phyloP scores from a whole-genome alignment of 352 stramenopile genomes.

The Globisporangium nodosum region DNA sequence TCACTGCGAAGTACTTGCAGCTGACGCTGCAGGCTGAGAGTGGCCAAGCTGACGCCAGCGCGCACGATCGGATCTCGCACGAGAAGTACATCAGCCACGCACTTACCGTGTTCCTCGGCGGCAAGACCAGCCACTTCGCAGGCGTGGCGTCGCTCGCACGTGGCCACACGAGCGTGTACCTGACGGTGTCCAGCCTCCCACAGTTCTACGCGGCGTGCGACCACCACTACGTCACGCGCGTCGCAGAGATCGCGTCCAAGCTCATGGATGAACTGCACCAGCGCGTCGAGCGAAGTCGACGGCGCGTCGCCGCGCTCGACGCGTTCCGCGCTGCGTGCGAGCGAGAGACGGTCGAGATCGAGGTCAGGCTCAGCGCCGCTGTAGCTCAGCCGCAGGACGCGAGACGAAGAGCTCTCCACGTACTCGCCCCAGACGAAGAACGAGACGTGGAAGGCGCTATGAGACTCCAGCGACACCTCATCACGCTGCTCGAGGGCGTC shows the following conservation, averaged over 20 bases:
- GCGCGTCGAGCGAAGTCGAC: conserved; percentile 37
- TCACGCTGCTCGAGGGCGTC: conserved; percentile 27
- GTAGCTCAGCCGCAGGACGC: not conserved
- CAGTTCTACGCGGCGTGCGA: conserved; percentile 47
- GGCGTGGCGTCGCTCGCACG: conserved; percentile 21
- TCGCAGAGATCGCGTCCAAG: conserved; percentile 27
- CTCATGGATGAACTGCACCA: conserved; percentile 24
- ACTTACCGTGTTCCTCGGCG: conserved; percentile 30
- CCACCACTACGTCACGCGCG: conserved; percentile 38
- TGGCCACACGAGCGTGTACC: conserved; percentile 23
- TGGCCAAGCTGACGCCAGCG: not conserved
- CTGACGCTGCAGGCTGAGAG: conserved; percentile 4
- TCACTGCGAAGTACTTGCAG: conserved; percentile 29
- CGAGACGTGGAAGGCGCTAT: conserved; percentile 30
- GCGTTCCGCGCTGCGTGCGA: conserved; percentile 25
- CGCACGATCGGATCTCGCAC: conserved; percentile 21
- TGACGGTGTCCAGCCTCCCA: conserved; percentile 30
- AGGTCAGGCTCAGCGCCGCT: not conserved
- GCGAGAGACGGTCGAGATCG: conserved; percentile 9
- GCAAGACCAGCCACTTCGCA: conserved; percentile 23
- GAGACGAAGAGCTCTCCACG: not conserved
- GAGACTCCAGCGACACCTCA: conserved; percentile 24
- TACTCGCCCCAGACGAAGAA: conserved; percentile 32
- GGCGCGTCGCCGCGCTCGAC: conserved; percentile 22
- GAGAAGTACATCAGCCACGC: conserved; percentile 42